These are phyloP conservation scores for Gentiana macrophylla DNA, from an alignment of 257 asterid genomes.

Conservation along the genomic window DNA sequence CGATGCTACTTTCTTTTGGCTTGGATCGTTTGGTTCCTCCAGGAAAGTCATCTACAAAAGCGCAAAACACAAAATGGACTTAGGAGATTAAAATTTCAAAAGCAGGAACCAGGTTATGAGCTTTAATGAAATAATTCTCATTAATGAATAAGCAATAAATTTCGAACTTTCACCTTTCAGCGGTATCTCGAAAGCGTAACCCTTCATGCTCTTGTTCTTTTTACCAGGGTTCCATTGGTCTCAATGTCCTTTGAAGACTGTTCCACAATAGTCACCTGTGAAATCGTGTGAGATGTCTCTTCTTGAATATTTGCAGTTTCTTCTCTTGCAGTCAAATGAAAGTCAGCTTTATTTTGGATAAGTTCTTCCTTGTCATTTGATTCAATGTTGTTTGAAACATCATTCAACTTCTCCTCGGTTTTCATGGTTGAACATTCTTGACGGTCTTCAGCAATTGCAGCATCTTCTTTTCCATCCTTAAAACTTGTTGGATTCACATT, in stretches of 20 bases:
- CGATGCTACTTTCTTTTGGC: slow-evolving; percentile 37
- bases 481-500: background rate
- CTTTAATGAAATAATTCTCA: too few relatives aligned
- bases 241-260: slow-evolving; percentile 23
- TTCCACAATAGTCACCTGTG: slow-evolving; percentile 18
- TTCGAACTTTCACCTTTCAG: slow-evolving; percentile 41
- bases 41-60: slow-evolving; percentile 55
- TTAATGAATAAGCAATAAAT: slow-evolving; percentile 4
- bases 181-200: slow-evolving; percentile 20
- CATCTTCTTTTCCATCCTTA: slow-evolving; percentile 10
- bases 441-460: too few relatives aligned
- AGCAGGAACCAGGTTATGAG: background rate
- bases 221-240: slow-evolving; percentile 15
- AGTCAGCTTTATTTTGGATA: too few relatives aligned
- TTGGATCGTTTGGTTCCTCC: slow-evolving; percentile 25
- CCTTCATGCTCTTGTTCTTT: slow-evolving; percentile 27
- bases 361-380: too few relatives aligned
- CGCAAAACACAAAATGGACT: slow-evolving; percentile 8
- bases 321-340: too few relatives aligned
- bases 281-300: too few relatives aligned
- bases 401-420: too few relatives aligned
- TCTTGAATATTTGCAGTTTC: too few relatives aligned
- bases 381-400: too few relatives aligned
- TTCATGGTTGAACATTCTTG: too few relatives aligned
- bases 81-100: slow-evolving; percentile 10